Evolutionary conservation across 1,284 basidiomycete species (phyloP).

Genomic region (Puccinia novopanici): DNA sequence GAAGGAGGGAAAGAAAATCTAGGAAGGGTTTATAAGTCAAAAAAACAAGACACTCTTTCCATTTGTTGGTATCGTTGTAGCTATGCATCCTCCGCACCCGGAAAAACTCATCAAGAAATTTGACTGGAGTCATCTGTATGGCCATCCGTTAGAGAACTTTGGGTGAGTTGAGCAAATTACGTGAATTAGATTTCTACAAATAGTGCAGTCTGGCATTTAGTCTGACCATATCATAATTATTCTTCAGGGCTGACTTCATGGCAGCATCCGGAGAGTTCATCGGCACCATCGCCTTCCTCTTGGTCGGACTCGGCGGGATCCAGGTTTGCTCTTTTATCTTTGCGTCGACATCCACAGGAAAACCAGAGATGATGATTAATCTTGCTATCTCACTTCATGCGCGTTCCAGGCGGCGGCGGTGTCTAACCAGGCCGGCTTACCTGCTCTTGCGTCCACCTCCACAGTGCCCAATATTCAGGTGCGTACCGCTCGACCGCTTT

Average conservation of each 20-base stretch:
- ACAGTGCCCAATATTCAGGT: slow-evolving; percentile 21
- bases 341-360: not conserved
- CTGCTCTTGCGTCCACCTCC: not conserved
- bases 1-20: too few relatives aligned
- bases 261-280: slow-evolving; percentile 45
- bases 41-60: not conserved
- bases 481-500: not conserved
- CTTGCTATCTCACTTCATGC: not conserved
- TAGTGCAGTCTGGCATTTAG: not conserved
- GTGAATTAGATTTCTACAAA: not conserved
- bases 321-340: slow-evolving; percentile 28
- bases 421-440: slow-evolving; percentile 29
- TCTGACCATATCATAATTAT: not conserved
- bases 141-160: slow-evolving; percentile 21
- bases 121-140: slow-evolving; percentile 32
- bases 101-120: slow-evolving; percentile 24
- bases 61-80: not conserved
- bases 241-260: slow-evolving; percentile 38
- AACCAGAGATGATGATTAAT: not conserved
- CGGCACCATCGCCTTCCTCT: slow-evolving; percentile 40
- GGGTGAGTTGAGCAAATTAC: slow-evolving; percentile 9
- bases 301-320: slow-evolving; percentile 49
- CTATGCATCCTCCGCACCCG: slow-evolving; percentile 3
- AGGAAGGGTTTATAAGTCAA: not conserved
- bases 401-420: not conserved